Base-by-base conservation (phyloP, 2,329 filamentous ascomycete genomes). In the Apiospora rasikravindrae region DNA sequence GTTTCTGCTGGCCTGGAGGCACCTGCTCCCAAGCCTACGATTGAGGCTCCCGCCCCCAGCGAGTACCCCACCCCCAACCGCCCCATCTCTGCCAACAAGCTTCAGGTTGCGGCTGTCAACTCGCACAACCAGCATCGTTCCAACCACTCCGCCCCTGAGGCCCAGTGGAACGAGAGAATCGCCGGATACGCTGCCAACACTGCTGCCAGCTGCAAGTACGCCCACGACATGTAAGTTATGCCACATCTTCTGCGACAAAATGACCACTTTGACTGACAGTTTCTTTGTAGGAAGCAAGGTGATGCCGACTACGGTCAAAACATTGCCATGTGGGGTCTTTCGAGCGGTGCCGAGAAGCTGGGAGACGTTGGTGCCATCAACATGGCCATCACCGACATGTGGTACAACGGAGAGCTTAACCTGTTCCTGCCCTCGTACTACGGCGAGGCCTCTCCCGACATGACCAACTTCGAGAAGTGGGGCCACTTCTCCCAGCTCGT, bases 91-190 rank as follows among this genome's bases (percentile, higher is more conserved):
- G 57, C 57, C 57, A 64, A 64, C 57, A 40, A 37, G 19, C 83
- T 85, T 72, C 47, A 77, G 72, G 80, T 80, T 71, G 80, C 83
- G 19, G 87, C 87, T 69, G 77, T 96, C 69, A 86, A 91, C 77
- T 90, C 94, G 81, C 96, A 98, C 91, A 98, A 98, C 85, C 78
- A 92, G 70, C 94, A 96, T 84, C 95, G 96, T 75, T 81, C 86
- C 79, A 97, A 96, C 86, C 94, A 98, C 88, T 92, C 92, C 24
- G 90, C 90, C 47, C 79, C 83, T 29, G 87, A 84, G 64, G 80
- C 98, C 66, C 80, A 78, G 69, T 98, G 94, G 93, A 88, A 91
- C 77, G 79, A 84, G 11, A 84, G 84, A 61, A 88, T 94, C 71
- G 92, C 90, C 71, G 79, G 81, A 71, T 93, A 88, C 73, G 95